Conservation (phyloP, 768 basidiomycete genomes). For the Heimioporus sp. region DNA sequence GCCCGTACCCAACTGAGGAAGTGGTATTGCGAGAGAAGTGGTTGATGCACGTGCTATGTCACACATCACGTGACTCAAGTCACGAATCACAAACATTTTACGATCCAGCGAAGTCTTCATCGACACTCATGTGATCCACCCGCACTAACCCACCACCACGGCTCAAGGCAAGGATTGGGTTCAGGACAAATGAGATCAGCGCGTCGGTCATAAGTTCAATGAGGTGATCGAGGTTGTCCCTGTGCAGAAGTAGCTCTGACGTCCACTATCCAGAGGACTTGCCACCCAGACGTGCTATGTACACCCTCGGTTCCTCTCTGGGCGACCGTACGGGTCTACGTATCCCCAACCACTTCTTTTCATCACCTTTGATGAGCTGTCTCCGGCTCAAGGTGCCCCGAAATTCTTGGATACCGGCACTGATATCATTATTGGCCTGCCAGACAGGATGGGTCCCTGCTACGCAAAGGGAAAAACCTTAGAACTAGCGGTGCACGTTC, state of each 20-base stretch:
- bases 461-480: conserved; percentile 65
- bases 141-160: too few relatives aligned
- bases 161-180: conserved; percentile 64
- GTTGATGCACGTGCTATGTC: too few relatives aligned
- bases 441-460: conserved; percentile 90
- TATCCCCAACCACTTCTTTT: conserved; percentile 77
- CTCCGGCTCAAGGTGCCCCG: conserved; percentile 74
- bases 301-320: conserved; percentile 79
- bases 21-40: too few relatives aligned
- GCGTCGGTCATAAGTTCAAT: conserved; percentile 90
- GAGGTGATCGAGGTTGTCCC: too few relatives aligned
- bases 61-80: too few relatives aligned
- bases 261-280: too few relatives aligned
- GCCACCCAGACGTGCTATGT: conserved; percentile 91
- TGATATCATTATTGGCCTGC: conserved; percentile 89
- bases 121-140: too few relatives aligned
- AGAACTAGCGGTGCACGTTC: conserved; percentile 85
- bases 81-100: too few relatives aligned
- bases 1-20: too few relatives aligned
- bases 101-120: too few relatives aligned
- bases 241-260: too few relatives aligned
- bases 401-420: conserved; percentile 78
- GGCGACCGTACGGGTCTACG: conserved; percentile 48
- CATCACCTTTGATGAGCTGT: conserved; percentile 75
- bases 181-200: conserved; percentile 80